Base-by-base conservation (phyloP, 2,329 filamentous ascomycete genomes). In the Penicillium sp. region DNA sequence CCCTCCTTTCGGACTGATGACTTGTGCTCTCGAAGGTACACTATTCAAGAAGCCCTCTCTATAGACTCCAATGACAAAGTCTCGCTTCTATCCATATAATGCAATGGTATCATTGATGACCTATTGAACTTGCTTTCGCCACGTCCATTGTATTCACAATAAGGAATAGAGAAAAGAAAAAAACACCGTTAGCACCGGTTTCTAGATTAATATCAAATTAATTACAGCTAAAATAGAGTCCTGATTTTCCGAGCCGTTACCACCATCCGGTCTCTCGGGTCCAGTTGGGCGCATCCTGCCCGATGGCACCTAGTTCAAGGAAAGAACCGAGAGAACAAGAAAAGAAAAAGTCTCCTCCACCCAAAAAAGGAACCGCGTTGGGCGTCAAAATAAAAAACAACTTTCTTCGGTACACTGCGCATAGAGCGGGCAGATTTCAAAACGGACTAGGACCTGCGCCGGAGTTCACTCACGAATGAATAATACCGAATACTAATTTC, bases 281-380 rank as follows among this genome's bases (percentile, higher is more conserved):
- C 46, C 45, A 26, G 55, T 53, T 48, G 53, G 46, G 52, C 43
- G 49, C 46, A 47, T 52, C 45, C 41, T 48, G 51, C 44, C 44
- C 41, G 36, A 52, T 16, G 8, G 29, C 42, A 13, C 15, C 26
- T 21, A 5, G 9, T 29, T 16, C 18, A 12, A 9, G 7, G 10
- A 29, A 29, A 9, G 28, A 9, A 29, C 24, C 24, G 24, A 29
- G 10, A 6, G 6, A 28, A 28, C 9, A 9, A 28, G 9, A 9
- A 29, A 10, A 29, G 28, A 29, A 10, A 10, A 29, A 29, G 10
- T 9, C 8, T 29, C 28, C 24, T 4, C 23, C 23, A 3, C 24
- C 24, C 24, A 7, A 26, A 29, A 9, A 29, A 29, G 8, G 10
- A 3, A 29, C 7, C 28, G 29, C 21, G 38, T 52, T 46, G 43